Evolutionary conservation across 164 flowering plant genomes (phyloP).

Genomic region (Vitis amurensis): DNA sequence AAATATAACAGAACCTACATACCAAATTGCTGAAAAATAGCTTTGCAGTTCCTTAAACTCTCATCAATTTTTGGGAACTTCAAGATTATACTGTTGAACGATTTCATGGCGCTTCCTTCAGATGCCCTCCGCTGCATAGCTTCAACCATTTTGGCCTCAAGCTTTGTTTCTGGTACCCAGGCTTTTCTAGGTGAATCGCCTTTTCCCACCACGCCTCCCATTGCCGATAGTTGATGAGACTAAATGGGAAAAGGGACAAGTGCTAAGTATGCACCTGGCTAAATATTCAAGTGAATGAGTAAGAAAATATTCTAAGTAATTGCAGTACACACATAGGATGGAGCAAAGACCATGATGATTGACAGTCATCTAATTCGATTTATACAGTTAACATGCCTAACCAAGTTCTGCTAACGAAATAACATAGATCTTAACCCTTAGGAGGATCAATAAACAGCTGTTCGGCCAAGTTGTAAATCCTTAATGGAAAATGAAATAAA

Average conservation of each 20-base stretch:
- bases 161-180: conserved; percentile 66
- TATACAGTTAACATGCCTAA: not conserved
- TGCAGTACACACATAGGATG: not conserved
- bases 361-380: not conserved
- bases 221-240: conserved; percentile 13
- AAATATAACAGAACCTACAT: conserved; percentile 5
- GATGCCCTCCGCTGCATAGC: conserved; percentile 69
- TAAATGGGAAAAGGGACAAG: not conserved
- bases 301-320: not conserved
- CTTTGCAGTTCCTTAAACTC: conserved; percentile 76
- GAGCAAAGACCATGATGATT: not conserved
- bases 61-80: conserved; percentile 91
- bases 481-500: not conserved
- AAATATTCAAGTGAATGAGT: not conserved
- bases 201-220: conserved; percentile 74
- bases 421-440: too few species aligned
- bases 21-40: conserved; percentile 82
- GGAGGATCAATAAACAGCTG: not conserved
- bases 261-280: not conserved
- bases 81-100: conserved; percentile 78
- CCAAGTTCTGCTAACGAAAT: not conserved
- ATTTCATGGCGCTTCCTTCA: conserved; percentile 64
- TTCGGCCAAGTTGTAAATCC: not conserved
- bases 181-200: conserved; percentile 34
- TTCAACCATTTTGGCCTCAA: conserved; percentile 84